These are phyloP conservation scores for Rutidosis leptorrhynchoides DNA, from an alignment of 129 eudicot genomes.

Conservation along the genomic window DNA sequence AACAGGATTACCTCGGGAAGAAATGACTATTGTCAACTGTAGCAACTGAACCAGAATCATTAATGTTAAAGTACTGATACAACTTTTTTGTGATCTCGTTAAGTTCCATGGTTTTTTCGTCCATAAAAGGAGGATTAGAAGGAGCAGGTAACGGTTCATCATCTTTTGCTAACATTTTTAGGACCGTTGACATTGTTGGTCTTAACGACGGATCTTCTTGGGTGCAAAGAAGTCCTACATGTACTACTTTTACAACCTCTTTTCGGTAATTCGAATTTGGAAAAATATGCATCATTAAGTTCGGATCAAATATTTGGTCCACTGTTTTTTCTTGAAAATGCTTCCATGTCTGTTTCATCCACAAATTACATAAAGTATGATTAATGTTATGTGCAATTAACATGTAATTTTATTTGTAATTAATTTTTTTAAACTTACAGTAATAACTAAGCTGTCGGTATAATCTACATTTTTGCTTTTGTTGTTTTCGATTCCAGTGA, in stretches of 20 bases:
- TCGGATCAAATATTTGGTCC: slow-evolving; percentile 68
- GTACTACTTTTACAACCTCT: slow-evolving; percentile 50
- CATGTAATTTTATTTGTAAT: too few relatives aligned
- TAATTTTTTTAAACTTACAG: slow-evolving; percentile 37
- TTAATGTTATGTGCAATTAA: not conserved
- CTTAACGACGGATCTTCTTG: slow-evolving; percentile 69
- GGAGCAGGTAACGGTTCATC: slow-evolving; percentile 60
- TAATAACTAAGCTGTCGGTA: slow-evolving; percentile 52
- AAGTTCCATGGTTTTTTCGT: slow-evolving; percentile 64
- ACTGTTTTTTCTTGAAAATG: slow-evolving; percentile 56
- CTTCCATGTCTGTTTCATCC: slow-evolving; percentile 64
- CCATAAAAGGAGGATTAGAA: slow-evolving; percentile 65
- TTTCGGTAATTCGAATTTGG: slow-evolving; percentile 26
- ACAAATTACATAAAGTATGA: not conserved
- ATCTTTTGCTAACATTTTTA: slow-evolving; percentile 58
- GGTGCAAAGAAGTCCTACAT: slow-evolving; percentile 74
- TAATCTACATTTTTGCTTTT: slow-evolving; percentile 45
- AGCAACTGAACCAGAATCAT: slow-evolving; percentile 47
- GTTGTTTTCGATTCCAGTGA: slow-evolving; percentile 63
- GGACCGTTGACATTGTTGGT: slow-evolving; percentile 64
- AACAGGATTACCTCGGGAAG: slow-evolving; percentile 44
- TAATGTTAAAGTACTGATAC: slow-evolving; percentile 16
- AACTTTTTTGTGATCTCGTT: slow-evolving; percentile 34
- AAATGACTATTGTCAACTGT: slow-evolving; percentile 47
- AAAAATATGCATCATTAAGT: slow-evolving; percentile 45